Evolutionary conservation across 768 basidiomycete genomes (phyloP).

Genomic region (Fomitopsis serialis): DNA sequence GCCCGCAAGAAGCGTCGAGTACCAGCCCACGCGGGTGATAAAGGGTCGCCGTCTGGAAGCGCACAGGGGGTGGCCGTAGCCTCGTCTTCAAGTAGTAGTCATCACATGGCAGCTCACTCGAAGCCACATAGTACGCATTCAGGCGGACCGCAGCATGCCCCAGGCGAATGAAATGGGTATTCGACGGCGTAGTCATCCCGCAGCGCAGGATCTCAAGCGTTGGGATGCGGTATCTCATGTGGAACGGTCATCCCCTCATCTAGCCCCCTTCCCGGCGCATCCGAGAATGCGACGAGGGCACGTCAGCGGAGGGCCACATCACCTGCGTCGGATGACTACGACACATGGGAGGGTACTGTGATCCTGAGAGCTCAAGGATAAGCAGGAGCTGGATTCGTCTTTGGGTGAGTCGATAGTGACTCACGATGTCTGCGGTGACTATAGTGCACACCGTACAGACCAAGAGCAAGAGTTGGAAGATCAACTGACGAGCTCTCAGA

Average conservation of each 20-base stretch:
- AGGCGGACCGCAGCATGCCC: neutral
- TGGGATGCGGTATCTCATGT: neutral
- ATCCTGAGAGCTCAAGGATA: neutral
- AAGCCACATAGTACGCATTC: too few species aligned
- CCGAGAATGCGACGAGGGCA: too few species aligned
- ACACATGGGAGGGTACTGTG: slow-evolving; percentile 3
- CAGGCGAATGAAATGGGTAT: neutral
- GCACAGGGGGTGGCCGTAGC: too few species aligned
- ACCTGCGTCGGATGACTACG: neutral
- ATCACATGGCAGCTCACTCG: too few species aligned
- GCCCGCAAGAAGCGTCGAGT: too few species aligned
- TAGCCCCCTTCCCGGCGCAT: neutral
- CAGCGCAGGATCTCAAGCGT: neutral
- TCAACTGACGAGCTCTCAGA: neutral
- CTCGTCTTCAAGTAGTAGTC: too few species aligned
- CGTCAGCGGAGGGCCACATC: neutral
- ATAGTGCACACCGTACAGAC: neutral
- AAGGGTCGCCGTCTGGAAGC: too few species aligned
- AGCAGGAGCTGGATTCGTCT: neutral
- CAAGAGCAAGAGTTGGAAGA: neutral
- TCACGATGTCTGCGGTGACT: neutral
- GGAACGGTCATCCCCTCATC: neutral
- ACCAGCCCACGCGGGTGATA: too few species aligned
- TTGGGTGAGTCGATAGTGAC: neutral
- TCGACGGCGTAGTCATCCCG: neutral